phyloP scores from a whole-genome alignment of 1,284 basidiomycete species.

The Coniferiporia sulphurascens region DNA sequence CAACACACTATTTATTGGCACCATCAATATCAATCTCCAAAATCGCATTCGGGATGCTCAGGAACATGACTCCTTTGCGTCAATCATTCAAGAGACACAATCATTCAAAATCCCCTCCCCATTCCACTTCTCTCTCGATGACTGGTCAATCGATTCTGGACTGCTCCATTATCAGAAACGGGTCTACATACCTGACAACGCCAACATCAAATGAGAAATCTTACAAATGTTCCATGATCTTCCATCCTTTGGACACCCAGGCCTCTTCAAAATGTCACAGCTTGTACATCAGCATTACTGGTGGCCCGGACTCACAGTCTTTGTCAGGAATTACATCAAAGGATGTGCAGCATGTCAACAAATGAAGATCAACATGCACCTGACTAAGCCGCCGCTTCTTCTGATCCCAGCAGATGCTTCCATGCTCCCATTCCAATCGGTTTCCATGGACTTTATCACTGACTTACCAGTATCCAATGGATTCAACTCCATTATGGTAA shows the following conservation, averaged over 20 bases:
- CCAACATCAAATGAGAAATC: constrained; percentile 23
- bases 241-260: no score
- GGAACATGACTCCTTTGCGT: no score
- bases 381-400: neutral
- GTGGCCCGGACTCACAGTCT: constrained; percentile 36
- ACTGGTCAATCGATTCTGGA: no score
- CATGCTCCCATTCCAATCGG: neutral
- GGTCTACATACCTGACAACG: no score
- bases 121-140: no score
- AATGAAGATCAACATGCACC: no score
- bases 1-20: no score
- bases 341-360: no score
- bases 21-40: no score
- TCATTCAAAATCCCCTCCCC: neutral
- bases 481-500: neutral
- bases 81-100: neutral
- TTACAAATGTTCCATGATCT: constrained; percentile 8
- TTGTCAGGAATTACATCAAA: no score
- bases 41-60: no score
- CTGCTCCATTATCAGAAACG: no score
- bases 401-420: constrained; percentile 7
- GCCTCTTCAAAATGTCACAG: constrained; percentile 21
- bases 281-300: constrained; percentile 34
- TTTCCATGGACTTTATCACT: constrained; percentile 31
- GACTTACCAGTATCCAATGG: constrained; percentile 1